A percentile compares a stretch with the other conserved stretches of the same genome.
Evolutionary conservation across 768 basidiomycete species (phyloP).

Genomic region (Porphyrellus cyaneotinctus): DNA sequence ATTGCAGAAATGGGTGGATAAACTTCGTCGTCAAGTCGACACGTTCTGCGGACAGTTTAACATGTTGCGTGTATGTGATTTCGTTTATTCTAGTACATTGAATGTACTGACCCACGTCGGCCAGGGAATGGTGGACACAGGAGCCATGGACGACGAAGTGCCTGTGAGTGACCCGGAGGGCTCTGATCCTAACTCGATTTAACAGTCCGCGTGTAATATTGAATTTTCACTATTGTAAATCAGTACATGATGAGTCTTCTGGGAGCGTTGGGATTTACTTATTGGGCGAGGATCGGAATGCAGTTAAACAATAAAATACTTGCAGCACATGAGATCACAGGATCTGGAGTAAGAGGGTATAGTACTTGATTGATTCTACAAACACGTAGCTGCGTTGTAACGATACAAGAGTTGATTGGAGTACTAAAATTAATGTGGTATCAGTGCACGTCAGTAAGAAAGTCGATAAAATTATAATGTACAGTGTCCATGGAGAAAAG

Average conservation of each 20-base stretch:
- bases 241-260: too few relatives aligned
- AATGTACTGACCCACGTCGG: background rate
- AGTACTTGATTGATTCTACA: background rate
- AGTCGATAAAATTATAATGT: background rate
- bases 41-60: constrained; percentile 9
- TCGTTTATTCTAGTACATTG: background rate
- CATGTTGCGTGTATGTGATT: constrained; percentile 8
- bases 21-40: constrained; percentile 10
- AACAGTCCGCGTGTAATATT: background rate
- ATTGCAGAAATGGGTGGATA: constrained; percentile 8
- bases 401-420: too few relatives aligned
- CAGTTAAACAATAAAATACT: too few relatives aligned
- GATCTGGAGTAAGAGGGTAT: background rate
- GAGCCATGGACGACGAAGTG: constrained; percentile 1
- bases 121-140: constrained; percentile 10
- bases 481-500: constrained; percentile 8
- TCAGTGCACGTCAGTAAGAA: background rate
- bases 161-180: background rate
- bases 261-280: too few relatives aligned
- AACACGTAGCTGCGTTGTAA: background rate
- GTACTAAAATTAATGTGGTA: constrained; percentile 6
- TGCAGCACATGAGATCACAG: too few relatives aligned
- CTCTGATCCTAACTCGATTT: background rate
- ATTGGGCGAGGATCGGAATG: too few relatives aligned
- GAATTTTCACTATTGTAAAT: background rate